Base-by-base conservation (phyloP, 176 grass and related monocot species). In the Pharus latifolius region DNA sequence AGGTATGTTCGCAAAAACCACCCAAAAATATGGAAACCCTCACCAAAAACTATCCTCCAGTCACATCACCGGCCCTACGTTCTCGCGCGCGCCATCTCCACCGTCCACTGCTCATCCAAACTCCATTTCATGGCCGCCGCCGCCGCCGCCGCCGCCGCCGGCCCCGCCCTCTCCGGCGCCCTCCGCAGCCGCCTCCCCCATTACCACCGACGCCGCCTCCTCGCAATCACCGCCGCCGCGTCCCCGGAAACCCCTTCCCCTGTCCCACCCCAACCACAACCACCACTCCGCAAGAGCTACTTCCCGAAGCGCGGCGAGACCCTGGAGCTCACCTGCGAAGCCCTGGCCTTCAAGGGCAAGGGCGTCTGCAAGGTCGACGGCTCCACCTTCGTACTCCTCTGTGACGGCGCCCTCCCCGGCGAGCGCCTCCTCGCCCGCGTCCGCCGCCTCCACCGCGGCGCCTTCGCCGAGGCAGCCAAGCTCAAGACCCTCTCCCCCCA, bases 391-490 rank as follows among this genome's bases (percentile, higher is more conserved):
- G 96, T 88, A 52, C 75, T 99, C 12, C 88, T 91, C 14, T 99
- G 90, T 42, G 96, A 99, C 53, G 87, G 87, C 17, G 90, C 90
- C 14, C 86, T 95, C 58, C 95, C 95, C 14, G 95, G 95, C 41
- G 90, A 99, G 84, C 84, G 87, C 60, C 82, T 99, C 43, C 13
- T 95, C 8, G 96, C 87, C 22, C 96, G 90, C 53, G 76, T 95
- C 17, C 52, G 87, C 52, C 90, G 95, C 29, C 82, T 72, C 30
- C 71, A 70, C 34, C 63, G 74, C 5, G 74, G 68, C 18, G 50
- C 72, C 32, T 83, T 89, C 81, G 78, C 76, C 12, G 74, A 99
- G 84, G 90, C 89, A 7, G 63, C 87, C 43, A 99, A 99, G 60
- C 67, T 99, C 29, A 86, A 59, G 65, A 99, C 87, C 1, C 86